These are phyloP conservation scores for Colletotrichum shisoi DNA, from an alignment of 2,329 filamentous ascomycete species.

Conservation along the genomic window DNA sequence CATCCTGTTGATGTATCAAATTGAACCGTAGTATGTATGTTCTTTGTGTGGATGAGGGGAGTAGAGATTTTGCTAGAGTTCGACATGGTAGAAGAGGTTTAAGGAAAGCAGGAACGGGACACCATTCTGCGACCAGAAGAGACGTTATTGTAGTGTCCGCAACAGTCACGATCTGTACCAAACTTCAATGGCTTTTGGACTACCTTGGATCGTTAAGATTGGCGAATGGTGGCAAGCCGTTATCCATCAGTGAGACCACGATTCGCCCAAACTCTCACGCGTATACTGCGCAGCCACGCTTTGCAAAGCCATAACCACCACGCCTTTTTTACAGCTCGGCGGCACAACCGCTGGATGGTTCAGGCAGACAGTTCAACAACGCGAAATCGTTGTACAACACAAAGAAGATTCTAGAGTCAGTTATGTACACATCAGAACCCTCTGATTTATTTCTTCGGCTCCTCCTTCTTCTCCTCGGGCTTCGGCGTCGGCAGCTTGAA, in stretches of 20 bases:
- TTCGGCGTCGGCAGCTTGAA: constrained; percentile 97
- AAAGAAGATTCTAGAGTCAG: constrained; percentile 37
- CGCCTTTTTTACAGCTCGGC: background rate
- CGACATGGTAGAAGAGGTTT: background rate
- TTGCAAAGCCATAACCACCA: constrained; percentile 2
- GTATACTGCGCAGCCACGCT: background rate
- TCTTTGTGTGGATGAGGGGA: background rate
- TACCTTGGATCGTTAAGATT: background rate
- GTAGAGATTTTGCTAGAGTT: background rate
- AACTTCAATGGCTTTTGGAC: background rate
- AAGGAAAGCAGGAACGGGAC: too few relatives aligned
- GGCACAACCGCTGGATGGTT: background rate
- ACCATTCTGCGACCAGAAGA: background rate
- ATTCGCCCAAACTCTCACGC: background rate
- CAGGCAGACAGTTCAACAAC: constrained; percentile 16
- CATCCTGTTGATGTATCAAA: background rate
- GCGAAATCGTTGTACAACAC: constrained; percentile 38
- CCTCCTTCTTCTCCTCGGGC: constrained; percentile 89
- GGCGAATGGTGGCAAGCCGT: background rate
- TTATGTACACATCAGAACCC: constrained; percentile 40
- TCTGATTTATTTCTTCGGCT: constrained; percentile 82
- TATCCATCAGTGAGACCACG: background rate
- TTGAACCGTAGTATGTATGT: background rate
- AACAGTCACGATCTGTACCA: background rate
- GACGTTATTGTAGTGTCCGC: background rate